Conservation (phyloP, 1,139 yeast genomes). For the Nakaseomyces nivariensis region DNA sequence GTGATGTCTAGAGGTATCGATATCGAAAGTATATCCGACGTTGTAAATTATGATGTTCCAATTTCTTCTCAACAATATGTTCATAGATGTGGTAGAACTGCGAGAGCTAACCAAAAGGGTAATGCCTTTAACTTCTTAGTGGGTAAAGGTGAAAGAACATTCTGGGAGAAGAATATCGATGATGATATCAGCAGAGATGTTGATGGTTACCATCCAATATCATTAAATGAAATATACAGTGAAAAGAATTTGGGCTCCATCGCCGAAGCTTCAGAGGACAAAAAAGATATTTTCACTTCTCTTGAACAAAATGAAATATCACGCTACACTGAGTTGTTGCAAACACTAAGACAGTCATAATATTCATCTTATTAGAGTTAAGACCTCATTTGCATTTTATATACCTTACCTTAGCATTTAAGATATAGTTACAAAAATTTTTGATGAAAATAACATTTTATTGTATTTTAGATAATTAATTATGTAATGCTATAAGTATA, state of each 20-base stretch:
- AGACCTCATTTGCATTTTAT: background rate
- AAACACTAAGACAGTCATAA: constrained; percentile 5
- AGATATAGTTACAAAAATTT: background rate
- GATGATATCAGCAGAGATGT: constrained; percentile 31
- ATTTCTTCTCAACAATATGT: constrained; percentile 83
- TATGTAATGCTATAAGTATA: too few relatives aligned
- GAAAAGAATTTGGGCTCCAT: background rate
- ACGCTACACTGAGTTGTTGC: constrained; percentile 7
- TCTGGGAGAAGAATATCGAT: constrained; percentile 49
- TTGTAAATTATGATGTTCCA: constrained; percentile 85
- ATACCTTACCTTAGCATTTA: background rate
- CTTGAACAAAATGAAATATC: background rate
- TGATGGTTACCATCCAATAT: constrained; percentile 14
- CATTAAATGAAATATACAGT: constrained; percentile 5
- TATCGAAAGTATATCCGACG: constrained; percentile 58
- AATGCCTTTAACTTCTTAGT: constrained; percentile 58
- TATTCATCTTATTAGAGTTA: background rate
- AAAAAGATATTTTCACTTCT: background rate
- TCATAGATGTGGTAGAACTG: constrained; percentile 94
- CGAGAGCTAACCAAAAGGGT: constrained; percentile 79
- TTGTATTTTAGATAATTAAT: too few relatives aligned
- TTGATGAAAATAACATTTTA: background rate
- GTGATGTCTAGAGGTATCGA: constrained; percentile 93
- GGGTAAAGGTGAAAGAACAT: constrained; percentile 64
- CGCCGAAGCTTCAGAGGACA: constrained; percentile 1